phyloP scores from a whole-genome alignment of 495 filamentous ascomycete genomes.

The Aspergillus biplanus region DNA sequence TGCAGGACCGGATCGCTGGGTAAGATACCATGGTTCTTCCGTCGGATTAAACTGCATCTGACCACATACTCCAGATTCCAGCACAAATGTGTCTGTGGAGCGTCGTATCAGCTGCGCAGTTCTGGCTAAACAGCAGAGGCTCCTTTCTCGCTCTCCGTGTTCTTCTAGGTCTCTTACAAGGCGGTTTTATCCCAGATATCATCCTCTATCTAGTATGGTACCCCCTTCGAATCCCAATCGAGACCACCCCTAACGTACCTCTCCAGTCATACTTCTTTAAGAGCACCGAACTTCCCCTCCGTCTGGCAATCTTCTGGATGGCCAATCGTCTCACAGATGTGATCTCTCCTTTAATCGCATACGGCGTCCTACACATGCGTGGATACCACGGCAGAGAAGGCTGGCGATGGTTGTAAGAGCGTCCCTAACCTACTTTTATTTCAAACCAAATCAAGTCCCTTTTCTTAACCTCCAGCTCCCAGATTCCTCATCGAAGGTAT shows the following conservation, averaged over 20 bases:
- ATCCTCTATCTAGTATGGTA: constrained; percentile 55
- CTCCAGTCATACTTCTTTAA: constrained; percentile 64
- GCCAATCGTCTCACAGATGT: constrained; percentile 54
- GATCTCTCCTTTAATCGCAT: constrained; percentile 49
- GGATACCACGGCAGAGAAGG: constrained; percentile 36
- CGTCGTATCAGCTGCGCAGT: constrained; percentile 32
- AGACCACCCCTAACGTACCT: constrained; percentile 18
- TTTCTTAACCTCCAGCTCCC: no score
- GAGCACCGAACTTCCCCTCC: constrained; percentile 61
- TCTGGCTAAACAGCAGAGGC: constrained; percentile 28
- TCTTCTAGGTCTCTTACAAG: constrained; percentile 35
- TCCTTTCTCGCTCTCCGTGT: constrained; percentile 36
- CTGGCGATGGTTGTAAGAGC: constrained; percentile 45
- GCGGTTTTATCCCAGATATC: constrained; percentile 34
- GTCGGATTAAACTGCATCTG: no score
- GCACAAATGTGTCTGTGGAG: constrained; percentile 38
- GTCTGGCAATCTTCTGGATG: constrained; percentile 67
- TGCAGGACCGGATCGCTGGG: constrained; percentile 47
- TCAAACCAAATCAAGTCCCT: no score
- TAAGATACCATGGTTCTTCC: no score
- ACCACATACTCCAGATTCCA: constrained; percentile 20
- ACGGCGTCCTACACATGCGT: constrained; percentile 49
- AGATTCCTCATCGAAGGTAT: constrained; percentile 47
- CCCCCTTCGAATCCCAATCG: no score
- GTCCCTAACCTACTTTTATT: no score